Evolutionary conservation across 176 grass and related monocot genomes (phyloP), one percentile per base, ranked within the genome.

Genomic region (Dendrocalamus sinicus): DNA sequence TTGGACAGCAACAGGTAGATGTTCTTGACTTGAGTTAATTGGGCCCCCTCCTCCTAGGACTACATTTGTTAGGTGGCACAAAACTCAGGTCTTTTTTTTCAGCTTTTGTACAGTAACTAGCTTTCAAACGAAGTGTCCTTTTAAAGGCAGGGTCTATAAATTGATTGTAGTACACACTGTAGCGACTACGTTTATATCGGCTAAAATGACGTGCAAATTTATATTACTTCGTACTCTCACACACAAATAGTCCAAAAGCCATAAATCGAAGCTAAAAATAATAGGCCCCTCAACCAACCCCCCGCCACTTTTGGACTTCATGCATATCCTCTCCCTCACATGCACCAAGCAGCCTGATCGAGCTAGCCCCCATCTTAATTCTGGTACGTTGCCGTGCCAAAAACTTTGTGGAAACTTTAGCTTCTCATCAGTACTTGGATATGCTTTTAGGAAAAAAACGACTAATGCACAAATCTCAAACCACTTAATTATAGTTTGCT

Each of bases 301-400:
- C 52, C 48, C 67, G 3, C 60, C 41, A 70, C 75, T 91, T 87
- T 87, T 84, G 75, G 85, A 84, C 89, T 79, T 83, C 23, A 90
- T 86, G 79, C 88, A 37, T 28, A 57, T 86, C 73, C 58, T 90
- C 71, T 17, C 30, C 84, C 60, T 91, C 85, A 80, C 85, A 75
- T 80, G 89, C 84, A 83, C 67, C 67, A 54, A 73, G 84, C 76
- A 72, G 52, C 22, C 67, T 9, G 52, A 52, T 24, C 77, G 23
- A 60, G 6, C 19, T 28, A 79, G 8, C 46, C 39, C 50, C 40
- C 11, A 30, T 78, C 51, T 83, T 17, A 63, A 52, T 52, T 70
- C 41, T 50, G 63, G 53, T 81, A n/a, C 70, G 55, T 76, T 17
- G 75, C 52, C 46, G 67, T 44, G 53, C 75, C 54, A 61, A 52